Conservation (phyloP, 1,284 basidiomycete species). For the Naganishia sp. region DNA sequence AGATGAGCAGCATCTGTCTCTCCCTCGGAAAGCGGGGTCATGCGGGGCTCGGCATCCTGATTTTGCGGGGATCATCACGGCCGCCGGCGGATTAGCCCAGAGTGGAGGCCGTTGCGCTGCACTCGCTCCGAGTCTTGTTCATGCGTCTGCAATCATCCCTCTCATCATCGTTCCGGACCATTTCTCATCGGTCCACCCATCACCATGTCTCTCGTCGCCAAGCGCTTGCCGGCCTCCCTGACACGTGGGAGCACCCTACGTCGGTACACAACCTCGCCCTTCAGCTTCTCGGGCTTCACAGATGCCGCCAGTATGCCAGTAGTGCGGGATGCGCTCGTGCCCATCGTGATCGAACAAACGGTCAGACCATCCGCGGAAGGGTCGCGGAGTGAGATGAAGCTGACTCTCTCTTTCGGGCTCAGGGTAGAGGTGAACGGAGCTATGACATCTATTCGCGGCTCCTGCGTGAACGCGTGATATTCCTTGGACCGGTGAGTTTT, state of each 20-base stretch:
- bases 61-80: no score
- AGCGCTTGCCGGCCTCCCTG: no score
- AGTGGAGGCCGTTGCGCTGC: no score
- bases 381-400: not conserved
- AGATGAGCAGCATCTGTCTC: not conserved
- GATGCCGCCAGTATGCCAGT: constrained; percentile 41
- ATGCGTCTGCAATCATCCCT: no score
- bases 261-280: not conserved
- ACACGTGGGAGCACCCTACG: no score
- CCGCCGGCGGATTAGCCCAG: no score
- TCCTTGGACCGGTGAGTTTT: constrained; percentile 79
- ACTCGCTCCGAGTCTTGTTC: no score
- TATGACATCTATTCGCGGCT: constrained; percentile 94
- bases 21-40: constrained; percentile 5
- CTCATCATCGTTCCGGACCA: no score
- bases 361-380: constrained; percentile 54
- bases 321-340: constrained; percentile 62
- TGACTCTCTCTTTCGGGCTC: constrained; percentile 2
- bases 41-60: constrained; percentile 2
- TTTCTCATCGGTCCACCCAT: no score
- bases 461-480: constrained; percentile 85
- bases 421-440: constrained; percentile 88
- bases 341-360: constrained; percentile 90
- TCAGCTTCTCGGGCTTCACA: not conserved
- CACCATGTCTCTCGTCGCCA: not conserved